Evolutionary conservation across 805 yeast genomes (phyloP).

Genomic region (Pichia exigua): DNA sequence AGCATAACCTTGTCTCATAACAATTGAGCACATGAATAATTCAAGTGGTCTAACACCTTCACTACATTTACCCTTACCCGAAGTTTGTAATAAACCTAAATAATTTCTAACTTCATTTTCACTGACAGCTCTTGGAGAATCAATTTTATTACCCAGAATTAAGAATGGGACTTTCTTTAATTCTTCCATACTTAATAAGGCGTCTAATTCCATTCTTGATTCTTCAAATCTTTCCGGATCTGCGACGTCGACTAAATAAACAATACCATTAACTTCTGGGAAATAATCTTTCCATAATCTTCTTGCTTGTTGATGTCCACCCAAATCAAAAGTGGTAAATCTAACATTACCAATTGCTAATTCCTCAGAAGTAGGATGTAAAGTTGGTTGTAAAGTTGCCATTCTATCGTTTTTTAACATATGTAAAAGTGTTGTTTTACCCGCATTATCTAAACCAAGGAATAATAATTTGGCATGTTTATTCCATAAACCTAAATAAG

Average conservation of each 20-base stretch:
- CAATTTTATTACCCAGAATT: slow-evolving; percentile 94
- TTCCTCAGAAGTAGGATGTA: slow-evolving; percentile 98
- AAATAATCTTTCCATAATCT: slow-evolving; percentile 99
- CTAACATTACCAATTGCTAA: slow-evolving; percentile 92
- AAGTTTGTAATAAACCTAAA: slow-evolving; percentile 78
- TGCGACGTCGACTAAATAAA: slow-evolving; percentile 93
- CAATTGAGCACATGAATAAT: slow-evolving; percentile 95
- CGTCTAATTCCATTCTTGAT: slow-evolving; percentile 90
- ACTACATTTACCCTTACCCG: slow-evolving; percentile 72
- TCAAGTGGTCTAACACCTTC: slow-evolving; percentile 85
- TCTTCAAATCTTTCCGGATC: slow-evolving; percentile 94
- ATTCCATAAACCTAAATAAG: slow-evolving; percentile 79
- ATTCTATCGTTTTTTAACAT: slow-evolving; percentile 91
- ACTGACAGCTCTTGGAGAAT: slow-evolving; percentile 85
- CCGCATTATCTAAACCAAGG: slow-evolving; percentile 96
- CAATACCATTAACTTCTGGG: slow-evolving; percentile 98
- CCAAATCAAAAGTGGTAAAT: slow-evolving; percentile 96
- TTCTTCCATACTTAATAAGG: slow-evolving; percentile 88
- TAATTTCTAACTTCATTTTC: slow-evolving; percentile 92
- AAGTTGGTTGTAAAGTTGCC: slow-evolving; percentile 95
- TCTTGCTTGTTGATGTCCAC: slow-evolving; percentile 98
- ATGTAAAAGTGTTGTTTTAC: slow-evolving; percentile 84
- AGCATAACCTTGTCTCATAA: slow-evolving; percentile 97
- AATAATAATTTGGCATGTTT: slow-evolving; percentile 94
- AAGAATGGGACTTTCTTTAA: slow-evolving; percentile 84